These are phyloP conservation scores for Malassezia vespertilionis DNA, from an alignment of 1,284 basidiomycete species.

Conservation along the genomic window DNA sequence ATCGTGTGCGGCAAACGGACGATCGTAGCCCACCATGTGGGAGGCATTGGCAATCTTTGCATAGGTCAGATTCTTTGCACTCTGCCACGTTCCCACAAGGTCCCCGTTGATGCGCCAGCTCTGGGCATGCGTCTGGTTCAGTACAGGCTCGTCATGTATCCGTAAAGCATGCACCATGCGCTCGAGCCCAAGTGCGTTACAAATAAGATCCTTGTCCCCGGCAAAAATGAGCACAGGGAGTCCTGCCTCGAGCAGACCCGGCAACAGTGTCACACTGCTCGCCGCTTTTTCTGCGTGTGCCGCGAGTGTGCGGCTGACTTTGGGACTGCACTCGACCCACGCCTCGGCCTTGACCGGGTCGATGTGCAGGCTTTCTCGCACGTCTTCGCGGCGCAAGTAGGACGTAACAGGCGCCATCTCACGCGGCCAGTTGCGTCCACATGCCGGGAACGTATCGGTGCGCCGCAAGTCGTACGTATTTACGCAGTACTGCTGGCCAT, in stretches of 20 bases:
- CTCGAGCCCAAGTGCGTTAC: constrained; percentile 80
- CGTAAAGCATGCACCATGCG: constrained; percentile 65
- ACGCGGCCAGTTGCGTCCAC: constrained; percentile 98
- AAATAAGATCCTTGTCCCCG: constrained; percentile 90
- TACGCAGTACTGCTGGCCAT: constrained; percentile 54
- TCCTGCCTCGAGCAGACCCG: constrained; percentile 60
- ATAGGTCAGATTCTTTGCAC: constrained; percentile 81
- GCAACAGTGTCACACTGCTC: constrained; percentile 65
- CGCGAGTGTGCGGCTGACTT: constrained; percentile 59
- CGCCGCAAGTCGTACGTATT: constrained; percentile 92
- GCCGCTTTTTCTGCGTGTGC: constrained; percentile 49
- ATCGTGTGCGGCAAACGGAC: constrained; percentile 78
- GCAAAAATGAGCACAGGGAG: constrained; percentile 83
- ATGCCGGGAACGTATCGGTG: constrained; percentile 71
- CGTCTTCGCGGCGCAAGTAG: constrained; percentile 73
- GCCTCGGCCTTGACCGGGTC: constrained; percentile 57
- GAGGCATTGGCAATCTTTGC: constrained; percentile 63
- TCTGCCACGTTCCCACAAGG: constrained; percentile 79
- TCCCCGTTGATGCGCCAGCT: constrained; percentile 73
- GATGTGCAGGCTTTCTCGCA: constrained; percentile 73
- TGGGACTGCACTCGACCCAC: constrained; percentile 77
- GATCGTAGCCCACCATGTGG: constrained; percentile 66
- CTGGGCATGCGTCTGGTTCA: constrained; percentile 52
- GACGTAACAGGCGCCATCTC: constrained; percentile 65
- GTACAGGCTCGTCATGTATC: constrained; percentile 10